A percentile compares a stretch with the other conserved stretches of the same genome.
These are phyloP conservation scores for Cladosporium sp. DNA, from an alignment of 2,329 filamentous ascomycete species.

Conservation along the genomic window DNA sequence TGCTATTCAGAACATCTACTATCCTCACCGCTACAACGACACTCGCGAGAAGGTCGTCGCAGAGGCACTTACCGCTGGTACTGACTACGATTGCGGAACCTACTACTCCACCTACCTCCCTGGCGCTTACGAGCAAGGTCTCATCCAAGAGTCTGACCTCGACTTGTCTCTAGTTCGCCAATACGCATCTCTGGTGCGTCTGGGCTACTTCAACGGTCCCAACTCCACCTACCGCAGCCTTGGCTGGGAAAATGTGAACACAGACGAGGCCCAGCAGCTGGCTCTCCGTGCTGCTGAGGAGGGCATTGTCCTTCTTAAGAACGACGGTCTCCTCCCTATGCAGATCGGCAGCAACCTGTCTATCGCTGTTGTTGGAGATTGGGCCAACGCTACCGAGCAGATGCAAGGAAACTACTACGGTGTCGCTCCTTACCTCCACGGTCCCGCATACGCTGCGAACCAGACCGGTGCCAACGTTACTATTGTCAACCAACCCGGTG, in stretches of 20 bases:
- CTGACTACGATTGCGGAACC: conserved; percentile 57
- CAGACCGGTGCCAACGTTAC: conserved; percentile 50
- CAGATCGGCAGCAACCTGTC: conserved; percentile 40
- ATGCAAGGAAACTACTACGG: conserved; percentile 64
- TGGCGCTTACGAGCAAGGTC: conserved; percentile 44
- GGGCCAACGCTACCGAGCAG: conserved; percentile 59
- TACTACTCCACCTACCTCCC: conserved; percentile 52
- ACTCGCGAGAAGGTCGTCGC: conserved; percentile 52
- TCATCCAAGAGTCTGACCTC: conserved; percentile 50
- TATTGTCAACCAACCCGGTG: conserved; percentile 46
- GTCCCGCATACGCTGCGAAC: conserved; percentile 54
- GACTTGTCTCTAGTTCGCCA: conserved; percentile 55
- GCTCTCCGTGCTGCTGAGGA: conserved; percentile 56
- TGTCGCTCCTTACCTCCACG: conserved; percentile 57
- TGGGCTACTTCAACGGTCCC: conserved; percentile 60
- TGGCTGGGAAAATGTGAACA: conserved; percentile 58
- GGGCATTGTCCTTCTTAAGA: conserved; percentile 55
- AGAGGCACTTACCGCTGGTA: conserved; percentile 53
- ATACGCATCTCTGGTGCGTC: conserved; percentile 57
- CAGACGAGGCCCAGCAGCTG: conserved; percentile 55
- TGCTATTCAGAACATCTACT: conserved; percentile 57
- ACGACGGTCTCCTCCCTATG: conserved; percentile 53
- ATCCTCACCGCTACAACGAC: conserved; percentile 48
- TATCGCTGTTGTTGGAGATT: conserved; percentile 60
- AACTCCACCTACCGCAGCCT: conserved; percentile 55